A percentile compares a stretch with the other conserved stretches of the same genome.
phyloP scores from a whole-genome alignment of 129 eudicot species.

The Helichrysum umbraculigerum region DNA sequence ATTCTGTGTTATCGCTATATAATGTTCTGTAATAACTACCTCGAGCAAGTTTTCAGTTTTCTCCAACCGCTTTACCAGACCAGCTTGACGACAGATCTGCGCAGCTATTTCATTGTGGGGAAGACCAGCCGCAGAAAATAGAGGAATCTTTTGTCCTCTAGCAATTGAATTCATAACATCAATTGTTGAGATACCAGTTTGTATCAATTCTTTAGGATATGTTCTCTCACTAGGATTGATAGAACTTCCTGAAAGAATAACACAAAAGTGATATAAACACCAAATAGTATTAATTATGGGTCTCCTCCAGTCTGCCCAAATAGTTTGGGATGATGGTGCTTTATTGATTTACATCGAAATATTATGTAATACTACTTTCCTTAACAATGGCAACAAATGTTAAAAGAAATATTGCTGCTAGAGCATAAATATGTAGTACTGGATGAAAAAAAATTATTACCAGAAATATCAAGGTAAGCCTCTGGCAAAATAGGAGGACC shows the following conservation, averaged over 20 bases:
- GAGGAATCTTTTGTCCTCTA: slow-evolving; percentile 97
- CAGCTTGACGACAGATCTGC: slow-evolving; percentile 99
- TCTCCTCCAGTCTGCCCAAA: neutral
- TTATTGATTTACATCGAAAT: neutral
- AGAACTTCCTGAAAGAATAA: slow-evolving; percentile 71
- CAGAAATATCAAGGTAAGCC: slow-evolving; percentile 88
- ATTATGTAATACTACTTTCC: neutral
- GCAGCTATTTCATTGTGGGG: slow-evolving; percentile 99
- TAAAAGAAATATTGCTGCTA: too few relatives aligned
- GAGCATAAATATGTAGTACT: neutral
- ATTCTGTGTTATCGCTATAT: neutral
- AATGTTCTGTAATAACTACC: slow-evolving; percentile 37
- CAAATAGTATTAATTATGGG: neutral
- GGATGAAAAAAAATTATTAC: slow-evolving; percentile 38
- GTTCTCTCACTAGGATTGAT: slow-evolving; percentile 98
- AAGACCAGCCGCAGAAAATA: slow-evolving; percentile 99
- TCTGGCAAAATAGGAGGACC: slow-evolving; percentile 96
- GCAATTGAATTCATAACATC: slow-evolving; percentile 99
- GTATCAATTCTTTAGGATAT: slow-evolving; percentile 98
- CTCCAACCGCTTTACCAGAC: slow-evolving; percentile 95
- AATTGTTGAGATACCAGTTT: slow-evolving; percentile 95
- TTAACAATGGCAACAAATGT: neutral
- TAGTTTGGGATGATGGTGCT: neutral
- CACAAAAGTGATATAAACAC: slow-evolving; percentile 10
- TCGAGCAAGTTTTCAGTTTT: slow-evolving; percentile 76